Evolutionary conservation across 192 early-diverging fungal genomes (phyloP), one percentile per base, ranked within the genome.

Genomic region (Backusella australiensis): DNA sequence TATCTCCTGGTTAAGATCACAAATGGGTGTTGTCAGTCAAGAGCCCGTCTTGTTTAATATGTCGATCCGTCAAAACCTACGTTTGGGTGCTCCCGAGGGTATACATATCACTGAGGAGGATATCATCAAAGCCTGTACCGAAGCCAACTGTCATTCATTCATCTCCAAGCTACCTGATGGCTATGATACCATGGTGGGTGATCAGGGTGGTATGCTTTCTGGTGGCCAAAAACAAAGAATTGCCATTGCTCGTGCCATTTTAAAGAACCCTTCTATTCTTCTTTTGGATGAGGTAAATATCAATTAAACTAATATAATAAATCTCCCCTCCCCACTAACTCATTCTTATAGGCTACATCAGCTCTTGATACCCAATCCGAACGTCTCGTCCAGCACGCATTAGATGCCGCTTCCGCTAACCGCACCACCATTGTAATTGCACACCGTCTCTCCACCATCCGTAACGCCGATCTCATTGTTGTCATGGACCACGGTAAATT

Each of bases 161-260:
- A 95, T 98, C 74, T 77, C 78, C 70, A 88, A 90, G 74, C 80
- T 97, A n/a, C 95, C 96, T 6, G 81, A 94, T 42, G 89, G 89
- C 17, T 95, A 94, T 80, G 89, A 94, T 69, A 97, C 95, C 6
- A 76, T 81, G 29, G 94, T 96, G 26, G 96, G 96, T 76, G 94
- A 96, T 78, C 78, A 86, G 34, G 91, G 90, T 23, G 86, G 92
- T 69, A 79, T 86, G 71, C 76, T 97, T 14, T 93, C 91, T 46
- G 96, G 95, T 53, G 95, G 95, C 23, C 96, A 97, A 79, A 97
- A 97, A 83, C 96, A 97, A 87, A 91, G 97, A 71, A 94, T 97
- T 75, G 95, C 96, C 44, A 97, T 98, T 86, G 96, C 96, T 29
- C 89, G 96, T 36, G 94, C 95, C 12, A 85, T 98, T 72, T 88